A percentile compares a stretch with the other conserved stretches of the same genome.
These are phyloP conservation scores for Colletotrichum cordylinicola DNA, from an alignment of 2,329 filamentous ascomycete genomes.

Conservation along the genomic window DNA sequence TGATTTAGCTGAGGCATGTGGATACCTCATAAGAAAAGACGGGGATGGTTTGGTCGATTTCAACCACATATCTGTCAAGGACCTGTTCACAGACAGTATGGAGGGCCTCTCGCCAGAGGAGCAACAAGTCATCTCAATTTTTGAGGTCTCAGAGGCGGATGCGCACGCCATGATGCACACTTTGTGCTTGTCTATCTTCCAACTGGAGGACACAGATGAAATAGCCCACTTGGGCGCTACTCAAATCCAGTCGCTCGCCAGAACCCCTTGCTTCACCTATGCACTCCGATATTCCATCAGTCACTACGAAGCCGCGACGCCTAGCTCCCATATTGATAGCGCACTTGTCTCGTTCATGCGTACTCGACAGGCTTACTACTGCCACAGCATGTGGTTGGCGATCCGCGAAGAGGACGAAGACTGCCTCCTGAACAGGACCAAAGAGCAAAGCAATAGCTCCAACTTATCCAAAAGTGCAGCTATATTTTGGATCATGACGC, in stretches of 20 bases:
- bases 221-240: too few species aligned
- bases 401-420: accelerated
- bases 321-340: background rate
- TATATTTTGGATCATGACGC: accelerated
- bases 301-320: accelerated
- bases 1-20: accelerated
- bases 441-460: background rate
- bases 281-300: background rate
- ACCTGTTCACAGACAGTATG: accelerated
- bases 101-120: background rate
- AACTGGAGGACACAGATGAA: background rate
- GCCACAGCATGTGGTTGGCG: background rate
- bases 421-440: background rate
- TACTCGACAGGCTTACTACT: background rate
- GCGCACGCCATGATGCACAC: background rate
- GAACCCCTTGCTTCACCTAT: background rate
- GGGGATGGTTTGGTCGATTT: accelerated
- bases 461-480: accelerated
- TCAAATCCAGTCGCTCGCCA: background rate
- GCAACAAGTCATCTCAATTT: background rate
- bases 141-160: background rate
- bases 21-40: accelerated
- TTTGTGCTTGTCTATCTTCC: background rate
- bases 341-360: background rate
- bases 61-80: accelerated